Evolutionary conservation across 257 asterid species (phyloP), one percentile per base, ranked within the genome.

Genomic region (Penstemon eatonii): DNA sequence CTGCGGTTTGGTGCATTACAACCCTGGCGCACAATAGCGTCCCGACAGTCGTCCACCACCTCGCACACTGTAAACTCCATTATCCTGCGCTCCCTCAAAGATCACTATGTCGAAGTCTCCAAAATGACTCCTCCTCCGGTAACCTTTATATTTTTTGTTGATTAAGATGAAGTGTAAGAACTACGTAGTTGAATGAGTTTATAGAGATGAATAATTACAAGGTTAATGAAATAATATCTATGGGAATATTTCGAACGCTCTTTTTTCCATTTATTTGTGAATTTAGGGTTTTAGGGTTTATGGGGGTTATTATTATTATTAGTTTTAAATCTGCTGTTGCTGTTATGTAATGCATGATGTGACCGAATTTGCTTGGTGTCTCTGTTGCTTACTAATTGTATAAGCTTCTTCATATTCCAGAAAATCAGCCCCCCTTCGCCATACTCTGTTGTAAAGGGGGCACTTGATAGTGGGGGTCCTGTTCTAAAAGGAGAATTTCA

Each of bases 81-180:
- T 5, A 78, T 93, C 60, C 90, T 90, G 18, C 97, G 97, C 42
- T 90, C 98, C 25, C 97, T 93, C 77, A 88, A 90, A 77, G 98
- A 90, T 60, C 97, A 93, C 82, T 90, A 86, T 64, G 75, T 82
- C 68, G 97, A 88, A 79, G 83, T 83, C 78, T 76, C 98, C 79
- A 85, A 83, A 82, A 90, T 90, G 96, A 85, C 83, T 51, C 94
- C 95, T 70, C 97, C 98, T 68, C 96, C 96, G 7, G 98, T 92
- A 81, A 38, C 53, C 45, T 49, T 60, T 19, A 38, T 3, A 19
- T 53, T 3, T 50, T 8, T 36, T 19, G 7, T 8, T 11, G 4
- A 8, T 58, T 36, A 38, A 25, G 33, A 25, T 25, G 33, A 25
- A 25, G 33, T 25, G 33, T 25, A 25, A 13, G 41, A 6, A 6